These are phyloP conservation scores for Mycena pura DNA, from an alignment of 768 basidiomycete species.

Conservation along the genomic window DNA sequence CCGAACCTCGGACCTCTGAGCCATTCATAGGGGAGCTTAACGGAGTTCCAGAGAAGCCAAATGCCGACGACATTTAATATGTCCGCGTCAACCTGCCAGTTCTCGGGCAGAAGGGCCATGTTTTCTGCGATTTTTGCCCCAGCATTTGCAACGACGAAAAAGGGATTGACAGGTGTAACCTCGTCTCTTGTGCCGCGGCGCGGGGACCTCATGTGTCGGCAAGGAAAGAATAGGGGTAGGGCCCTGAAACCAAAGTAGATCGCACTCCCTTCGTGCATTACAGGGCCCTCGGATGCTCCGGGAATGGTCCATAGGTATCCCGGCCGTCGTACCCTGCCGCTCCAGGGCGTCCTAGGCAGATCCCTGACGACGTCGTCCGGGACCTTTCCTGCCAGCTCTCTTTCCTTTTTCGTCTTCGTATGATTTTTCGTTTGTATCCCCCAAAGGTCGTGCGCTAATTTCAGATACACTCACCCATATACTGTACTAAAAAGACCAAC, in stretches of 20 bases:
- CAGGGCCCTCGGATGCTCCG: constrained; percentile 1
- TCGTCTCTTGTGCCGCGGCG: background rate
- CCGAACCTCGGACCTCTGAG: background rate
- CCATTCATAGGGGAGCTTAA: background rate
- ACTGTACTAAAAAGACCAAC: no score
- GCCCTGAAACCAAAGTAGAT: background rate
- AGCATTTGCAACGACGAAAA: background rate
- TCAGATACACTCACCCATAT: background rate
- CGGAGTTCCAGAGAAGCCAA: background rate
- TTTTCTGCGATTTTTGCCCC: background rate
- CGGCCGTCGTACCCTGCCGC: background rate
- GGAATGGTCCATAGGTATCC: background rate
- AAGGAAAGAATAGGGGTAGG: background rate
- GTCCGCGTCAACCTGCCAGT: background rate
- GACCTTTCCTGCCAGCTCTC: background rate
- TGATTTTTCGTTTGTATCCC: constrained; percentile 2
- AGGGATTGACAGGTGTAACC: constrained; percentile 1
- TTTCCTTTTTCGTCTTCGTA: background rate
- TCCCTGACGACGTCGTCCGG: background rate
- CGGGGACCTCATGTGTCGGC: background rate
- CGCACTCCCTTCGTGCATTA: background rate
- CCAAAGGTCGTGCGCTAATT: background rate
- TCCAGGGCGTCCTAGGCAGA: background rate
- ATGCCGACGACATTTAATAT: background rate
- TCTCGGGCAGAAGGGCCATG: background rate